Percentiles rank a stretch among this genome's conserved stretches.
These are phyloP conservation scores for Neoascochyta sp. DNA, from an alignment of 2,329 filamentous ascomycete genomes.

Conservation along the genomic window DNA sequence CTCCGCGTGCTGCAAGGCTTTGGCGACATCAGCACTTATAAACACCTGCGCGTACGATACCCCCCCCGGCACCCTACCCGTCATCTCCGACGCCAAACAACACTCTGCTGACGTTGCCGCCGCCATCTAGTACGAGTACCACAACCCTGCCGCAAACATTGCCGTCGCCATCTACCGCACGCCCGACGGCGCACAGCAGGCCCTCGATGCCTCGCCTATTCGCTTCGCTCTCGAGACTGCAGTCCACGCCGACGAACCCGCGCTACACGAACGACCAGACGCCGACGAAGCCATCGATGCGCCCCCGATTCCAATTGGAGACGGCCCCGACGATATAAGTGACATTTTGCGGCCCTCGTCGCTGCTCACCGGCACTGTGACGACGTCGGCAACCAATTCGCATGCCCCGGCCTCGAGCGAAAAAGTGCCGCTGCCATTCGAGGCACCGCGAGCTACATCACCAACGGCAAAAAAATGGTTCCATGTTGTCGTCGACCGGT, in stretches of 20 bases:
- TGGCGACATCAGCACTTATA: constrained; percentile 49
- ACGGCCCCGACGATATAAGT: constrained; percentile 17
- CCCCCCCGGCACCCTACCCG: neutral
- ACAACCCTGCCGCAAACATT: constrained; percentile 41
- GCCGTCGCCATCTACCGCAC: constrained; percentile 47
- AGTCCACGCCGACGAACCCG: constrained; percentile 5
- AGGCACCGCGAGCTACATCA: neutral
- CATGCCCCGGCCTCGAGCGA: constrained; percentile 2
- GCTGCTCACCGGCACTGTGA: constrained; percentile 15
- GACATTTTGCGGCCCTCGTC: constrained; percentile 30
- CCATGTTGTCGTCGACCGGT: constrained; percentile 41
- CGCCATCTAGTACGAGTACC: constrained; percentile 44
- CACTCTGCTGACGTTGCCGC: neutral
- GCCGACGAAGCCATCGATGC: constrained; percentile 7
- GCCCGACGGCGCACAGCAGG: constrained; percentile 38
- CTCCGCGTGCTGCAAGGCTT: constrained; percentile 48
- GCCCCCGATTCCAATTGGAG: constrained; percentile 5
- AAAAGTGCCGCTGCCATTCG: constrained; percentile 24
- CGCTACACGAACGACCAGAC: constrained; percentile 2
- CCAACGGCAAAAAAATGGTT: constrained; percentile 35
- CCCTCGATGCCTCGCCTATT: constrained; percentile 46
- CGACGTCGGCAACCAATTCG: constrained; percentile 4
- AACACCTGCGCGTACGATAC: constrained; percentile 40
- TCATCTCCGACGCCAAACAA: neutral
- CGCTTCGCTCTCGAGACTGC: constrained; percentile 44